Base-by-base conservation (phyloP, 805 yeast genomes). In the Candida tallmaniae region DNA sequence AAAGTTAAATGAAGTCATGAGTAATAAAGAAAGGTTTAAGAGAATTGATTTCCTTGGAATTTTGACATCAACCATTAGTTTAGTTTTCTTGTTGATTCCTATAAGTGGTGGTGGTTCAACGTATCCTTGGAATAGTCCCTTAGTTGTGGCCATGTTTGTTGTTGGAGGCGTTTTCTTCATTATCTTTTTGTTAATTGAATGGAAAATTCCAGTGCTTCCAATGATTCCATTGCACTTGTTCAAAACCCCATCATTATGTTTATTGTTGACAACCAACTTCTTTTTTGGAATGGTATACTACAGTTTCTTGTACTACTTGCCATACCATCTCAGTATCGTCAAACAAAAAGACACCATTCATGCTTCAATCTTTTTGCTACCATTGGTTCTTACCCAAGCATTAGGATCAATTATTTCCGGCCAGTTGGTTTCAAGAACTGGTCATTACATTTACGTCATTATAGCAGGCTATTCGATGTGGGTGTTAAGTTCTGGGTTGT, bases 61-160 rank as follows among this genome's bases (percentile, higher is more conserved):
- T 29, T 38, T 70, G 14, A 52, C 72, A 10, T 58, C 74, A 20
- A 59, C 78, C 5, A 60, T 73, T 1, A 70, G 74, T 0, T 60
- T 69, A 20, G 70, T 76, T 0, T 52, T 78, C 4, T 47, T 78
- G n/a, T 61, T 78, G 33, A 63, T 78, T 12, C 80, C 81, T 2
- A 51, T 77, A 14, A 67, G 71, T 42, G 79, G 80, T 14, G 87
- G 86, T 22, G 86, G 86, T 2, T 60, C 72, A 6, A 59, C 71
- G 8, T 78, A 67, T 47, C 51, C 61, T 0, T 82, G 88, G 88
- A 46, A 66, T 44, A 71, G 67, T 32, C 34, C 65, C 0, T 30
- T 61, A 12, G 62, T 64, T 3, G 65, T 65, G 19, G 41, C 46
- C 9, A 52, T 64, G 52, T 60, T 65, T 33, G 41, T 52, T 4